Base-by-base conservation (phyloP, 2,329 filamentous ascomycete genomes). In the Podosphaera xanthii region DNA sequence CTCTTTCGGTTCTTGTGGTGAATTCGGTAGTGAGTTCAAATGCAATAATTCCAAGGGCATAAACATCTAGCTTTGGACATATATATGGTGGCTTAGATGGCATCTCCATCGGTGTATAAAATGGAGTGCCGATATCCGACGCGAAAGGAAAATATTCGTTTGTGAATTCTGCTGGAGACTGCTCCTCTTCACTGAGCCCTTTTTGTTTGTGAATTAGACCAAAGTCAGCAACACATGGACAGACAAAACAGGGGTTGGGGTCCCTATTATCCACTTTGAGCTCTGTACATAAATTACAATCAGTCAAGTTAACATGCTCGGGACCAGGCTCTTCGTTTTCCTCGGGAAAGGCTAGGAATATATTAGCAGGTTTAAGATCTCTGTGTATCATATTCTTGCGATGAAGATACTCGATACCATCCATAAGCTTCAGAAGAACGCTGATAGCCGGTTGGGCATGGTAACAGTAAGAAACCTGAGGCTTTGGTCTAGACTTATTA, bases 321-420 rank as follows among this genome's bases (percentile, higher is more conserved):
- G 73, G 68, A 0, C 71, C 60, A 42, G 62, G 57, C 57, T 70
- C 52, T 66, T 66, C 64, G 62, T 33, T 62, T 1, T 68, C 66
- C 3, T 65, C 68, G 22, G 72, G 69, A n/a, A 74, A 66, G 2
- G 77, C 77, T 0, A 86, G 71, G 68, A 86, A 84, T 35, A 86
- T 78, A 63, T 86, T 86, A 2, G 77, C 79, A 0, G 82, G 82
- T 64, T 86, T 86, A 31, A 86, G 72, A 65, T 86, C 82, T 8
- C 82, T 77, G 64, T 86, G 82, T 0, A 84, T 75, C 55, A 85
- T 77, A 4, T 74, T 74, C 60, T 79, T 74, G 0, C 72, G 70
- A 64, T 86, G 82, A 1, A 85, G 72, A 64, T 86, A 84, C 60
- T 81, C 75, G 2, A 85, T 76, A 1, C 82, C 82, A 7, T 80